phyloP scores from a whole-genome alignment of 148 eudicot genomes.

The Nepenthes mirabilis region DNA sequence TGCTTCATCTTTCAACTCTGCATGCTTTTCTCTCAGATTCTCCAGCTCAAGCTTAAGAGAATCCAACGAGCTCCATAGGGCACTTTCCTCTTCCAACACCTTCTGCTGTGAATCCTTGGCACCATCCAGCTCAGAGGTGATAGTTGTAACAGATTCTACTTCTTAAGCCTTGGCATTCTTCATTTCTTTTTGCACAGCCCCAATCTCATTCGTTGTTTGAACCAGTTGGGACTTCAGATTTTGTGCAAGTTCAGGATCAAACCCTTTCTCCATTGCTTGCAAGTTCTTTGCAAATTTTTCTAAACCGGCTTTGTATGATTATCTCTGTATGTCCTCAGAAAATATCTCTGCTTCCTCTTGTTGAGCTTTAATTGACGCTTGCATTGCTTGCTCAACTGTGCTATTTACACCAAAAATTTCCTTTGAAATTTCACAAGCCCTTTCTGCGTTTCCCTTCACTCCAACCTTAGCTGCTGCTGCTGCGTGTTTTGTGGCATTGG shows the following conservation, averaged over 20 bases:
- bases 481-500: slow-evolving; percentile 10
- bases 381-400: slow-evolving; percentile 33
- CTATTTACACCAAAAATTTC: slow-evolving; percentile 30
- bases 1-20: slow-evolving; percentile 49
- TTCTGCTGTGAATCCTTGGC: slow-evolving; percentile 57
- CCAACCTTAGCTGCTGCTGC: slow-evolving; percentile 38
- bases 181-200: slow-evolving; percentile 28
- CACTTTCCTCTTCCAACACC: slow-evolving; percentile 43
- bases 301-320: slow-evolving; percentile 15
- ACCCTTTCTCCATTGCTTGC: slow-evolving; percentile 29
- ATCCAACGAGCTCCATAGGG: slow-evolving; percentile 41
- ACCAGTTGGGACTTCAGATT: slow-evolving; percentile 34
- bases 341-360: slow-evolving; percentile 29
- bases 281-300: slow-evolving; percentile 41
- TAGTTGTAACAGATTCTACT: slow-evolving; percentile 24
- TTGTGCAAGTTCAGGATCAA: slow-evolving; percentile 26
- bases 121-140: slow-evolving; percentile 33
- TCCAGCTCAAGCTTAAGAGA: slow-evolving; percentile 59
- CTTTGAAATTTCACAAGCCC: slow-evolving; percentile 27
- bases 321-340: slow-evolving; percentile 39
- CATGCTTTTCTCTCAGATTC: slow-evolving; percentile 50
- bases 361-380: slow-evolving; percentile 29
- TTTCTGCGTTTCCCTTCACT: slow-evolving; percentile 26
- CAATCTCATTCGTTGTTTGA: slow-evolving; percentile 27
- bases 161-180: slow-evolving; percentile 30